phyloP scores from a whole-genome alignment of 2,329 filamentous ascomycete species.

The Myriosclerotinia scirpicola region DNA sequence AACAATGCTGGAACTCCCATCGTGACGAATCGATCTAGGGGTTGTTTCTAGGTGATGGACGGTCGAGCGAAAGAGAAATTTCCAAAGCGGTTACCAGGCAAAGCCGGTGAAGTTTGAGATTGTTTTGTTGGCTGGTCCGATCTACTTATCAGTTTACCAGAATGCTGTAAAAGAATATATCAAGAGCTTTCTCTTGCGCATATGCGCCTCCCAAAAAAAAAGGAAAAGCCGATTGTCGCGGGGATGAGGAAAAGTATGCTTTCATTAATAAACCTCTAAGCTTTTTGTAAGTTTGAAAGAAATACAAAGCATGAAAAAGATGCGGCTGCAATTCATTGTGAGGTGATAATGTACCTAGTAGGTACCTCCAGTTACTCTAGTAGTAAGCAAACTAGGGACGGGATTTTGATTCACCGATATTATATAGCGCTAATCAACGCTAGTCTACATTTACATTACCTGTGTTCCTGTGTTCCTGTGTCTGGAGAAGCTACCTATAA shows the following conservation, averaged over 20 bases:
- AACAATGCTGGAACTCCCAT: constrained; percentile 53
- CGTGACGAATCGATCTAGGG: constrained; percentile 12
- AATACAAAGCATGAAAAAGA: constrained; percentile 7
- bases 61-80: neutral
- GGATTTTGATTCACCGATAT: constrained; percentile 11
- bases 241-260: neutral
- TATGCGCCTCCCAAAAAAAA: neutral
- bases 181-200: constrained; percentile 3
- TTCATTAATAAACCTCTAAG: neutral
- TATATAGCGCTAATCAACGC: neutral
- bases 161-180: constrained; percentile 7
- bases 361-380: neutral
- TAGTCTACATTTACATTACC: constrained; percentile 4
- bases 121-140: constrained; percentile 2
- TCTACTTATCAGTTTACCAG: constrained; percentile 2
- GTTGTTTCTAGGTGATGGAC: neutral
- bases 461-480: neutral
- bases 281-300: constrained; percentile 11
- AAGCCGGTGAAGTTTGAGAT: constrained; percentile 3
- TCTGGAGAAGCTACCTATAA: constrained; percentile 17
- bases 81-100: constrained; percentile 8
- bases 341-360: neutral
- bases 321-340: constrained; percentile 9
- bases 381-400: constrained; percentile 8
- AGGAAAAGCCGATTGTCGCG: neutral